Conservation (phyloP, 148 eudicot genomes). For the Bassia scoparia region DNA sequence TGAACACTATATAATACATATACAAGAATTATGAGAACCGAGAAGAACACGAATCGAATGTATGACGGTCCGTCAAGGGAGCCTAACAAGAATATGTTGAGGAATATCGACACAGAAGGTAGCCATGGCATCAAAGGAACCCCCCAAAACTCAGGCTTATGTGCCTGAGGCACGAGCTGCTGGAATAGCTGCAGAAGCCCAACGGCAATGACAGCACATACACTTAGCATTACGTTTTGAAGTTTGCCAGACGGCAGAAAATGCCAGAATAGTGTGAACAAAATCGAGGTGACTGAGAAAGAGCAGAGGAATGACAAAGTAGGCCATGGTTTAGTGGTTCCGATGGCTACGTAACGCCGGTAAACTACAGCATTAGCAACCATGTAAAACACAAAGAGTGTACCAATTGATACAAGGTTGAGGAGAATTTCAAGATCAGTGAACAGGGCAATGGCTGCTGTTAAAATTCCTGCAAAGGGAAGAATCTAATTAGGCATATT, state of each 20-base stretch:
- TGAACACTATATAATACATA: conserved; percentile 88
- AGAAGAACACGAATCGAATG: conserved; percentile 65
- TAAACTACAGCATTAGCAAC: conserved; percentile 83
- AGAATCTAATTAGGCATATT: background rate
- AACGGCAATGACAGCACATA: conserved; percentile 41
- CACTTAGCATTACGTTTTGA: conserved; percentile 48
- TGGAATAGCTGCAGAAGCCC: conserved; percentile 51
- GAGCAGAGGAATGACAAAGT: conserved; percentile 66
- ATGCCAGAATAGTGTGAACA: conserved; percentile 74
- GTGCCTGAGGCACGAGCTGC: conserved; percentile 60
- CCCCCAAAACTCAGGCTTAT: conserved; percentile 89
- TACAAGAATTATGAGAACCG: conserved; percentile 47
- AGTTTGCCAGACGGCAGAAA: conserved; percentile 60
- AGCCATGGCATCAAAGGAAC: conserved; percentile 95
- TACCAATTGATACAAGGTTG: conserved; percentile 78
- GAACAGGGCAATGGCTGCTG: conserved; percentile 79
- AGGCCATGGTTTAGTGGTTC: conserved; percentile 70
- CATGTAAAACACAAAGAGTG: conserved; percentile 92
- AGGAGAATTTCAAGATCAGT: conserved; percentile 74
- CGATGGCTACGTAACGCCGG: conserved; percentile 58
- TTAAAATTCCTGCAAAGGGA: conserved; percentile 55
- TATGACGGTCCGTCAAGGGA: conserved; percentile 65
- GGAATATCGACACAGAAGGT: conserved; percentile 73
- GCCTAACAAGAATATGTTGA: conserved; percentile 76
- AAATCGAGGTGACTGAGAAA: conserved; percentile 52